A percentile compares a stretch with the other conserved stretches of the same genome.
Evolutionary conservation across 2,329 filamentous ascomycete genomes (phyloP).

Genomic region (Verticillium isaacii): DNA sequence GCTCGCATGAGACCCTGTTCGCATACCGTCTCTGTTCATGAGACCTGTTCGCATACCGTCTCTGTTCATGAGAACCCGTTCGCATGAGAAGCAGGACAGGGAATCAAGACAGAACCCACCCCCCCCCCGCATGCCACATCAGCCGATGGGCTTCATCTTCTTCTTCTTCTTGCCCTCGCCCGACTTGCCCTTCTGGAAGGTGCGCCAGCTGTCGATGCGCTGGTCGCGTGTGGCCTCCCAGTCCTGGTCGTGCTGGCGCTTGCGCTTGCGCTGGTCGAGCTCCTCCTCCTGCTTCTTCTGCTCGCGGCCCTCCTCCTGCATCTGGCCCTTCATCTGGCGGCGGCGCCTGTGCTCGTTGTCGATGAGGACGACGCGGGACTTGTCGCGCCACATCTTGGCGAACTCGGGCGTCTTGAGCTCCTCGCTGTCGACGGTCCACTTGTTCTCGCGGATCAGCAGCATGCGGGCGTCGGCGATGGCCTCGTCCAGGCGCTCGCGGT

Average conservation of each 20-base stretch:
- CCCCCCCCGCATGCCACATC: no score
- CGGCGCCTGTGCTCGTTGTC: conserved; percentile 85
- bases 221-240: conserved; percentile 93
- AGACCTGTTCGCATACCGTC: no score
- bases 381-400: conserved; percentile 80
- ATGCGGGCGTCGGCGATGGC: conserved; percentile 94
- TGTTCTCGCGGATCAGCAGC: conserved; percentile 89
- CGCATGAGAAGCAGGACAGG: no score
- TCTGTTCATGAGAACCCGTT: no score
- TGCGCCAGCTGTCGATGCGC: conserved; percentile 89
- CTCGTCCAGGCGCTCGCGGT: conserved; percentile 82
- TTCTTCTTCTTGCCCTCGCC: conserved; percentile 46
- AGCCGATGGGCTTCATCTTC: conserved; percentile 60
- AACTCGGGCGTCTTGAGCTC: conserved; percentile 85
- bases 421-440: conserved; percentile 83
- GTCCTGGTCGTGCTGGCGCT: conserved; percentile 87
- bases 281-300: conserved; percentile 84
- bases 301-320: conserved; percentile 93
- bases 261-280: conserved; percentile 71
- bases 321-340: conserved; percentile 84
- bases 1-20: not conserved
- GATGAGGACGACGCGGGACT: conserved; percentile 82
- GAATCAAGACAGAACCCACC: no score
- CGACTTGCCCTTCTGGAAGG: conserved; percentile 75
- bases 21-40: not conserved